Evolutionary conservation across 2,329 filamentous ascomycete genomes (phyloP), one percentile per base, ranked within the genome.

Genomic region (Talaromyces sp.): DNA sequence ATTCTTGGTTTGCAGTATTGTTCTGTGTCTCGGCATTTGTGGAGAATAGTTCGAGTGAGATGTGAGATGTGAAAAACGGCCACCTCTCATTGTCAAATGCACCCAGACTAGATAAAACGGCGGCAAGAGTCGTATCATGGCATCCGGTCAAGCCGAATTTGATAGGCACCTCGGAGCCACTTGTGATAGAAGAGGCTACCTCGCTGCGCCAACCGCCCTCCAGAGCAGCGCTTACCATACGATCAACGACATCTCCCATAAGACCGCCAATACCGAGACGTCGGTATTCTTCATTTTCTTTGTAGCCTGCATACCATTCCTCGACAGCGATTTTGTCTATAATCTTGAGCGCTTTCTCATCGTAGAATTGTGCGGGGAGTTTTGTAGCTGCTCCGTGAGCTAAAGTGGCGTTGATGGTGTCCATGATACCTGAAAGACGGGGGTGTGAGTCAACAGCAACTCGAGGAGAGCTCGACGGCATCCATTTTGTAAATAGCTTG

Each of bases 1-100:
- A 67, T 54, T 77, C 70, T 62, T 71, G 68, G 19, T 70, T 70
- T 47, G 66, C 66, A 41, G 70, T 56, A 22, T 62, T 57, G 47
- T 25, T 47, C 15, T 22, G 19, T 15, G 62, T n/a, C 9, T 52
- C 57, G 17, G 39, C 17, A 4, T 43, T 41, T 6, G 63, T 52
- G 76, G 85, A 87, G 82, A 98, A 97, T 67, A 98, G 84, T 78
- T 99, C 95, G 63, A 99, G 83, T 37, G 95, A 93, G 69, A 99
- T 85, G 72, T 96, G 93, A 70, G 91, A 94, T 0, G 94, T 97
- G 73, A 94, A 99, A 0, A 93, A 93, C 0, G 95, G 95, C 95
- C 95, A 99, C 41, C 85, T 84, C 57, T 85, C 86, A 22, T 81
- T 81, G 49, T 91, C 83, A 74, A 92, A 95, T 2, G 90, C 90